phyloP scores from a whole-genome alignment of 2,329 filamentous ascomycete species.

The Thermoascus crustaceus region DNA sequence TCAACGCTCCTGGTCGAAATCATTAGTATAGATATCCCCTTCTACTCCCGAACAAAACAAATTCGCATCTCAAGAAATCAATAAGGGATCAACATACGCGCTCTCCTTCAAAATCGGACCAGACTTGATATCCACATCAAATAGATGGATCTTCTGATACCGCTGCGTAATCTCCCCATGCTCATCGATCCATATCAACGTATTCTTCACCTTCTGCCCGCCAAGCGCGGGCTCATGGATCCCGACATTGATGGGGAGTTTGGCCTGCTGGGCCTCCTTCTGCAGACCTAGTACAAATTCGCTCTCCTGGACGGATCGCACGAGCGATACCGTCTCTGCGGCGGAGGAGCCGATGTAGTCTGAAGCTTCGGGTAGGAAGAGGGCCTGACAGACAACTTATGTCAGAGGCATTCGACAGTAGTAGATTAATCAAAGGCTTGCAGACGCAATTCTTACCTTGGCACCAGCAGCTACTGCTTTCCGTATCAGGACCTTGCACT shows the following conservation, averaged over 20 bases:
- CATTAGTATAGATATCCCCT: neutral
- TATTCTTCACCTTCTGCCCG: conserved; percentile 52
- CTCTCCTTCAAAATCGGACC: conserved; percentile 56
- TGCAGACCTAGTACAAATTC: conserved; percentile 71
- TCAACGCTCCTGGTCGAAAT: conserved; percentile 50
- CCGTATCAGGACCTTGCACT: conserved; percentile 63
- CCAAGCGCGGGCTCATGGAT: conserved; percentile 64
- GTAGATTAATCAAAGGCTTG: neutral
- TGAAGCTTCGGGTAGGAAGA: conserved; percentile 87
- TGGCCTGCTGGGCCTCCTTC: conserved; percentile 54
- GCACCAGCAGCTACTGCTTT: conserved; percentile 70
- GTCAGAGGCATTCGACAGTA: conserved; percentile 4
- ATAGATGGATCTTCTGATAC: conserved; percentile 89
- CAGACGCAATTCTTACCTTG: conserved; percentile 46
- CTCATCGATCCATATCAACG: conserved; percentile 58
- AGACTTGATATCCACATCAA: conserved; percentile 59
- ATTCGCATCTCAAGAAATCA: too few relatives aligned
- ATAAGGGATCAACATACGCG: conserved; percentile 30
- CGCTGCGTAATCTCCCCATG: conserved; percentile 50
- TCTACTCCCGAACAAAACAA: too few relatives aligned
- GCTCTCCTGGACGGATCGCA: conserved; percentile 55
- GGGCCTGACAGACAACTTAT: conserved; percentile 48
- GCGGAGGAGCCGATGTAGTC: conserved; percentile 74
- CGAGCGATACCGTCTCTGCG: conserved; percentile 62
- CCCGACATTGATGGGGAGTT: conserved; percentile 72